phyloP scores from a whole-genome alignment of 495 filamentous ascomycete species.

The Penicillium flavigenum region DNA sequence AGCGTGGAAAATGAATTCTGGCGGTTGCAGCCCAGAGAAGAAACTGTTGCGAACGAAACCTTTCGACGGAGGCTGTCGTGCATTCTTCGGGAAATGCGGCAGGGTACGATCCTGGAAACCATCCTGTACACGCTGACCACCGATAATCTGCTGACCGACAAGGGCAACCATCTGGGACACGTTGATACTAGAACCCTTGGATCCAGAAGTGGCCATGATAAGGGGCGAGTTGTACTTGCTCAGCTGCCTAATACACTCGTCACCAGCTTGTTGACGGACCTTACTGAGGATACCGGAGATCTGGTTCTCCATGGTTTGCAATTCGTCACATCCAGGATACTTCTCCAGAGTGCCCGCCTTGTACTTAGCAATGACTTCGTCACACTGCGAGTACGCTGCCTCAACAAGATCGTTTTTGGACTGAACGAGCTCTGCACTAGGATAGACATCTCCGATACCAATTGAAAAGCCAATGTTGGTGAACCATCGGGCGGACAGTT shows the following conservation, averaged over 20 bases:
- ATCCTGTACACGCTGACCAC: conserved; percentile 86
- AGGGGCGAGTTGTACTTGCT: conserved; percentile 90
- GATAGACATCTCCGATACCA: conserved; percentile 90
- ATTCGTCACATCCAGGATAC: conserved; percentile 82
- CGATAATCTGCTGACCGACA: conserved; percentile 97
- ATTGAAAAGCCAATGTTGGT: conserved; percentile 94
- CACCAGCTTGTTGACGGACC: conserved; percentile 86
- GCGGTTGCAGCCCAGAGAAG: conserved; percentile 85
- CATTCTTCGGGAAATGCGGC: conserved; percentile 93
- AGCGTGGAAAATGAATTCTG: conserved; percentile 96
- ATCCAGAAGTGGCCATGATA: conserved; percentile 96
- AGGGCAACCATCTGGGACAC: conserved; percentile 98
- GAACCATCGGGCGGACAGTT: conserved; percentile 83
- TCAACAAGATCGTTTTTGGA: conserved; percentile 75
- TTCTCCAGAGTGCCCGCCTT: conserved; percentile 76
- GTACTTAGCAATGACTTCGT: conserved; percentile 79
- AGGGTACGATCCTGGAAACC: conserved; percentile 94
- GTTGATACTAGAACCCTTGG: conserved; percentile 95
- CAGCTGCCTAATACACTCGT: conserved; percentile 84
- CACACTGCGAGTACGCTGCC: conserved; percentile 76
- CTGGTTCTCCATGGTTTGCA: conserved; percentile 86
- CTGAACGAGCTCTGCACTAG: conserved; percentile 61
- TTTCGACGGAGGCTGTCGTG: conserved; percentile 86
- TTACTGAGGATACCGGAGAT: conserved; percentile 88
- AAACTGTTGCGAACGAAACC: conserved; percentile 98